Conservation (phyloP, 2,329 filamentous ascomycete genomes). For the Botrytis medusae region DNA sequence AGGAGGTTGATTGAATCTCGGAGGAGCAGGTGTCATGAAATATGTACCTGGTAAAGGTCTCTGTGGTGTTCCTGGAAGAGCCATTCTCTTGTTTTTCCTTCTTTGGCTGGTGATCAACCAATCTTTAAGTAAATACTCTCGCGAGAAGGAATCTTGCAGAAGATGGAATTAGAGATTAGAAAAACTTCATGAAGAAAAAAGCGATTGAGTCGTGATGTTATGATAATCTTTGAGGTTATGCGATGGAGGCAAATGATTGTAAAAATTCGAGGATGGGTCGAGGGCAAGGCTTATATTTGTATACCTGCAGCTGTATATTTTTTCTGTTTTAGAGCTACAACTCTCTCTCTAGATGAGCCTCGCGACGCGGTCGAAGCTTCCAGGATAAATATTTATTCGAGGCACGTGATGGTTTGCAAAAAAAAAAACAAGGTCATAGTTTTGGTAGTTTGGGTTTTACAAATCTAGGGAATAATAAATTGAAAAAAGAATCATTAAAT, state of each 20-base stretch:
- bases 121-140: constrained; percentile 17
- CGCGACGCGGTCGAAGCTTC: constrained; percentile 25
- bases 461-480: background rate
- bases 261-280: constrained; percentile 20
- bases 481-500: background rate
- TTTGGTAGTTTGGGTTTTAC: background rate
- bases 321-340: constrained; percentile 17
- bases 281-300: constrained; percentile 8
- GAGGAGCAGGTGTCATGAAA: constrained; percentile 68
- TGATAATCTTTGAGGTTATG: constrained; percentile 16
- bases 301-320: constrained; percentile 18
- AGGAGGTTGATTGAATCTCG: constrained; percentile 48
- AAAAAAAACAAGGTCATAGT: background rate
- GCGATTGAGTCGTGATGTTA: constrained; percentile 15
- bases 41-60: constrained; percentile 74
- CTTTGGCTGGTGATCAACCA: background rate
- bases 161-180: constrained; percentile 26
- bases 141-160: constrained; percentile 26
- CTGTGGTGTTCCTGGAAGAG: constrained; percentile 56
- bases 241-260: constrained; percentile 7
- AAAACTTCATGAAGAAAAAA: constrained; percentile 31
- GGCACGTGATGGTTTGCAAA: constrained; percentile 20
- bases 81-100: constrained; percentile 26
- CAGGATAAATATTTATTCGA: constrained; percentile 17
- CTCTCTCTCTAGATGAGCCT: constrained; percentile 22